A percentile compares a stretch with the other conserved stretches of the same genome.
phyloP scores from a whole-genome alignment of 345 rosid genomes.

The Pelargonium nanum region DNA sequence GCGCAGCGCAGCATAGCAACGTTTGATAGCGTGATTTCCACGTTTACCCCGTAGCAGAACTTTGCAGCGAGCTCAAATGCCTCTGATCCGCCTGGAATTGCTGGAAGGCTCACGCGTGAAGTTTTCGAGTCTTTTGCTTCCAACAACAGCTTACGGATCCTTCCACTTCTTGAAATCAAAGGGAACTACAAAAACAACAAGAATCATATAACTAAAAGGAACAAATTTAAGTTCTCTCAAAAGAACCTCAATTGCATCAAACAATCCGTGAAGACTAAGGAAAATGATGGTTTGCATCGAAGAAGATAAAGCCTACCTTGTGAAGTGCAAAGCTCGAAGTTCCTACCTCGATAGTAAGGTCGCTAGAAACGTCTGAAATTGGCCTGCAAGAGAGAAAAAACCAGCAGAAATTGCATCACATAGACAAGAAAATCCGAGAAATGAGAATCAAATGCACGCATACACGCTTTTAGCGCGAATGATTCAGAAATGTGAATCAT shows the following conservation, averaged over 20 bases:
- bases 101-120: conserved; percentile 45
- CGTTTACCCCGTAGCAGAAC: conserved; percentile 79
- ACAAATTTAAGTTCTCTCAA: too few relatives aligned
- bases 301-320: too few relatives aligned
- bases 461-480: conserved; percentile 33
- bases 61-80: conserved; percentile 93
- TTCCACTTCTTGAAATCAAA: conserved; percentile 84
- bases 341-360: conserved; percentile 78
- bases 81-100: conserved; percentile 74
- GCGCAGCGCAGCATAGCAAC: conserved; percentile 58
- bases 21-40: conserved; percentile 62
- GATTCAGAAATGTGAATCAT: conserved; percentile 33
- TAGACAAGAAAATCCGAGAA: conserved; percentile 9
- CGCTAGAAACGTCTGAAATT: conserved; percentile 89
- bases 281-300: too few relatives aligned
- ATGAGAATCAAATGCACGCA: conserved; percentile 6
- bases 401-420: conserved; percentile 7
- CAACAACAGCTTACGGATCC: conserved; percentile 52
- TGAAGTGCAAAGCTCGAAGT: conserved; percentile 79
- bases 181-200: conserved; percentile 72
- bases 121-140: conserved; percentile 67
- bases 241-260: too few relatives aligned
- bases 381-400: conserved; percentile 81
- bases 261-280: too few relatives aligned
- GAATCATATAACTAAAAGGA: too few relatives aligned